Conservation (phyloP, 2,329 filamentous ascomycete genomes). For the Colletotrichum lentis region DNA sequence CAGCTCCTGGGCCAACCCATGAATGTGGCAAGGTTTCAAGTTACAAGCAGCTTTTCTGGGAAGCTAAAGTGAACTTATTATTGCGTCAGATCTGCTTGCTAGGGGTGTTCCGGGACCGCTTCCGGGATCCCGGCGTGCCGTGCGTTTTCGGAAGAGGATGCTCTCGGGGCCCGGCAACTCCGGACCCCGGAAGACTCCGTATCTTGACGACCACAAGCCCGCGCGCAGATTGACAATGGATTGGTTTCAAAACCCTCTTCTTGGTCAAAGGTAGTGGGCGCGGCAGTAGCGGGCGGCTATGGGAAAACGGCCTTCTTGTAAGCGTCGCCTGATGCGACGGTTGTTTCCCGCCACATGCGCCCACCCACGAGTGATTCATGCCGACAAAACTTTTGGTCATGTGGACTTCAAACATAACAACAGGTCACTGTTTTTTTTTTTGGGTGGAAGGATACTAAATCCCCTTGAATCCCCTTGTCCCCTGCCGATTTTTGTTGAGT, state of each 20-base stretch:
- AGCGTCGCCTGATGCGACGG: not conserved
- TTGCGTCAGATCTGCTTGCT: not conserved
- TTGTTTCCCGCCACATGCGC: not conserved
- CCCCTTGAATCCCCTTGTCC: too few relatives aligned
- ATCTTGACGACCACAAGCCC: not conserved
- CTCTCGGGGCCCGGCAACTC: not conserved
- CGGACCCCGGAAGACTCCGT: too few relatives aligned
- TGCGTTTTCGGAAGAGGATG: not conserved
- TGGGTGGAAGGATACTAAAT: not conserved
- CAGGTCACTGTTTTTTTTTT: not conserved
- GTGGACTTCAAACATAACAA: not conserved
- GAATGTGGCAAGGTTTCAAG: not conserved
- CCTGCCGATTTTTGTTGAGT: too few relatives aligned
- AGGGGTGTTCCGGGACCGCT: not conserved
- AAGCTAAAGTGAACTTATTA: not conserved
- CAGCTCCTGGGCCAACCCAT: not conserved
- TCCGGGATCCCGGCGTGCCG: not conserved
- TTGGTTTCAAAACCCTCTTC: too few relatives aligned
- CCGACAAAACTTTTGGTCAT: too few relatives aligned
- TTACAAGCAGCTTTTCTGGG: not conserved
- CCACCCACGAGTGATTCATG: not conserved
- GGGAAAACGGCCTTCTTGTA: too few relatives aligned
- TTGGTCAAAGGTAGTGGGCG: not conserved
- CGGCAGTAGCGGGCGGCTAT: not conserved
- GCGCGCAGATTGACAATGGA: too few relatives aligned